Evolutionary conservation across 306 rosid species (phyloP).

Genomic region (Pyrus bretschneideri): DNA sequence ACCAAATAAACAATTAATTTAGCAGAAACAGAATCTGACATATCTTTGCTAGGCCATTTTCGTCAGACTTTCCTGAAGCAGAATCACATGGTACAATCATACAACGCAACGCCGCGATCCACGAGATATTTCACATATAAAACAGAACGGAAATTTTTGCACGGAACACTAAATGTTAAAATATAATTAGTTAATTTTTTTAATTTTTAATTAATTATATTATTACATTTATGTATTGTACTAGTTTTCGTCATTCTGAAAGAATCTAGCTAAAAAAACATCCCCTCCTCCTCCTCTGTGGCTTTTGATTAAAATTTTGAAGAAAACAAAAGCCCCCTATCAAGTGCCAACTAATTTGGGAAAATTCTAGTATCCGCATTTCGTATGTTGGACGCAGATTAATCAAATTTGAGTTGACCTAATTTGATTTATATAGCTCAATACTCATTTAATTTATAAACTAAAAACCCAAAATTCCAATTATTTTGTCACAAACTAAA

Average conservation of each 20-base stretch:
- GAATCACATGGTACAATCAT: background rate
- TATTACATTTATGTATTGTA: accelerated
- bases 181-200: too few relatives aligned
- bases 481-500: background rate
- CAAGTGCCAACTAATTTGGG: too few relatives aligned
- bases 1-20: background rate
- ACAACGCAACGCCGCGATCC: background rate
- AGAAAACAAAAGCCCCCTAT: too few relatives aligned
- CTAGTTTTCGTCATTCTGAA: too few relatives aligned
- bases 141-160: background rate
- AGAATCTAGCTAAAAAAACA: background rate
- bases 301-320: too few relatives aligned
- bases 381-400: background rate
- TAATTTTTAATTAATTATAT: too few relatives aligned
- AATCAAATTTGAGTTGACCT: background rate
- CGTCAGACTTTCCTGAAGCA: background rate
- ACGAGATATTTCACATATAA: too few relatives aligned
- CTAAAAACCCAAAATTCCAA: background rate
- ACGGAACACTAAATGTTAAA: too few relatives aligned
- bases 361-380: background rate
- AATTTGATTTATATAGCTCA: too few relatives aligned
- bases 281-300: background rate
- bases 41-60: background rate
- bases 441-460: background rate
- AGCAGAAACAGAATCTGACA: slow-evolving; percentile 16